Percentiles rank a stretch among this genome's conserved stretches.
These are phyloP conservation scores for Aspergillus puulaauensis DNA, from an alignment of 2,329 filamentous ascomycete genomes.

Conservation along the genomic window DNA sequence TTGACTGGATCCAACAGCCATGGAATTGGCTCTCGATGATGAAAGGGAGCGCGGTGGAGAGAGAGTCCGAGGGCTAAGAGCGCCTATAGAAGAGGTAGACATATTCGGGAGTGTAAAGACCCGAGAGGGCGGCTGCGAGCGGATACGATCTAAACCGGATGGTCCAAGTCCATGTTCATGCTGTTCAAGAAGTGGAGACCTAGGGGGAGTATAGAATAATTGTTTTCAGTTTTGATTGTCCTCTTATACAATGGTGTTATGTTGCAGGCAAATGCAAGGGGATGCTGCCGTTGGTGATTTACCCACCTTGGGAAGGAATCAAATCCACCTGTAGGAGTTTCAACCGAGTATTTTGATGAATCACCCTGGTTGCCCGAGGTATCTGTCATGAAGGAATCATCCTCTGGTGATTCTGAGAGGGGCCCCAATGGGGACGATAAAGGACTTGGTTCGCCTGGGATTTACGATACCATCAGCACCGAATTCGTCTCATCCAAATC, in stretches of 20 bases:
- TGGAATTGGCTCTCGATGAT: conserved; percentile 53
- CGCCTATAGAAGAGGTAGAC: conserved; percentile 63
- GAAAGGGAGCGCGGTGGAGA: conserved; percentile 68
- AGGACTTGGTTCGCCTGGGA: conserved; percentile 40
- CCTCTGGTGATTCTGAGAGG: conserved; percentile 37
- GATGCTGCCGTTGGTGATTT: conserved; percentile 11
- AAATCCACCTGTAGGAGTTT: conserved; percentile 66
- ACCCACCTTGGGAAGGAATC: conserved; percentile 74
- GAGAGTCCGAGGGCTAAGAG: conserved; percentile 61
- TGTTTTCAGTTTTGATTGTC: conserved; percentile 14
- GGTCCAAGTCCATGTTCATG: conserved; percentile 84
- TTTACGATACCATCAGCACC: conserved; percentile 15
- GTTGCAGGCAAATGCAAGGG: conserved; percentile 18
- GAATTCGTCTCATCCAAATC: conserved; percentile 3
- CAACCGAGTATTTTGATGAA: conserved; percentile 72
- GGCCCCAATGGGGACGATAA: conserved; percentile 38
- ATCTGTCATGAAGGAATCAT: conserved; percentile 44
- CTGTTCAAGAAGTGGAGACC: conserved; percentile 82
- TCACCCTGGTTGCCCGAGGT: conserved; percentile 54
- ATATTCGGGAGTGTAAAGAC: conserved; percentile 64
- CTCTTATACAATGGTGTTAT: conserved; percentile 8
- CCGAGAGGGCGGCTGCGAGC: conserved; percentile 72
- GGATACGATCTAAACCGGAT: conserved; percentile 88
- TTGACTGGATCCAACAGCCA: conserved; percentile 60
- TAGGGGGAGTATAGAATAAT: conserved; percentile 37